Evolutionary conservation across 352 stramenopile genomes (phyloP).

Genomic region (Globisporangium cederbergense): DNA sequence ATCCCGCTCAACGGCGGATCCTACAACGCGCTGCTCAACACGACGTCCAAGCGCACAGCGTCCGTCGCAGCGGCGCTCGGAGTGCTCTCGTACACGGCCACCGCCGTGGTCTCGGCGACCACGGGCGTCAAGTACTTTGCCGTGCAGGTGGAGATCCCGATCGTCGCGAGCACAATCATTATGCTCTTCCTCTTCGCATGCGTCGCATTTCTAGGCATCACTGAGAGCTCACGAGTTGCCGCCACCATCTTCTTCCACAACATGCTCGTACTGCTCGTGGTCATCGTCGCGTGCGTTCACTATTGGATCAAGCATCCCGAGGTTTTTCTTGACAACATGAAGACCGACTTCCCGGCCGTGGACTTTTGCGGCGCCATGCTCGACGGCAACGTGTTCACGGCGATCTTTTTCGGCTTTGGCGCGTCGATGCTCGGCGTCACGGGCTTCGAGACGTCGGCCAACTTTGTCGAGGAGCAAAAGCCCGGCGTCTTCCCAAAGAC

Average conservation of each 20-base stretch:
- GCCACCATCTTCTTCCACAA: slow-evolving; percentile 81
- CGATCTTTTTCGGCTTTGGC: slow-evolving; percentile 70
- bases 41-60: slow-evolving; percentile 80
- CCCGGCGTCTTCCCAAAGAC: slow-evolving; percentile 17
- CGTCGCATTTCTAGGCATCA: slow-evolving; percentile 64
- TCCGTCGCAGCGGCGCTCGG: slow-evolving; percentile 76
- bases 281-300: slow-evolving; percentile 46
- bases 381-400: slow-evolving; percentile 35
- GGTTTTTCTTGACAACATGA: slow-evolving; percentile 62
- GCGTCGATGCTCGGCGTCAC: slow-evolving; percentile 85
- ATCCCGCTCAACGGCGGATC: slow-evolving; percentile 88
- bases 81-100: slow-evolving; percentile 89
- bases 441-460: slow-evolving; percentile 85
- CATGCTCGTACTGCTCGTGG: slow-evolving; percentile 50
- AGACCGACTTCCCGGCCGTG: slow-evolving; percentile 48
- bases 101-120: slow-evolving; percentile 59
- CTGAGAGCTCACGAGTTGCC: slow-evolving; percentile 72
- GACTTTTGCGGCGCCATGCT: slow-evolving; percentile 49
- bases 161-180: slow-evolving; percentile 34
- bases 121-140: slow-evolving; percentile 78
- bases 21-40: slow-evolving; percentile 90
- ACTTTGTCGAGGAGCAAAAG: slow-evolving; percentile 86
- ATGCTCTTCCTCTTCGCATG: slow-evolving; percentile 78
- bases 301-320: slow-evolving; percentile 52
- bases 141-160: slow-evolving; percentile 51